phyloP scores from a whole-genome alignment of 495 filamentous ascomycete genomes.

The Diplogelasinospora grovesii region DNA sequence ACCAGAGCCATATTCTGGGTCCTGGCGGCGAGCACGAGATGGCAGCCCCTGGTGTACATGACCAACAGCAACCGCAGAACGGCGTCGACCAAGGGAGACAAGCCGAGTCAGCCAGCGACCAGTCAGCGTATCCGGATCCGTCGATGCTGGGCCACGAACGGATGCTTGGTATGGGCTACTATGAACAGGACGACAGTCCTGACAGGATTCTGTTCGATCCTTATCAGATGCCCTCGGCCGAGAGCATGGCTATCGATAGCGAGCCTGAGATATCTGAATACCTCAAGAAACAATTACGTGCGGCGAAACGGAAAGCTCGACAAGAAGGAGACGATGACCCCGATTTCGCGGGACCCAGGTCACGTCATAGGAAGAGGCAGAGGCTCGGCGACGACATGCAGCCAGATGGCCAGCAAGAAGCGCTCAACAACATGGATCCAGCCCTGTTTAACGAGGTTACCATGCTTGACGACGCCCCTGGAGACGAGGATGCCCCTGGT shows the following conservation, averaged over 20 bases:
- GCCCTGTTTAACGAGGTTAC: constrained; percentile 24
- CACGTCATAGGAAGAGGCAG: constrained; percentile 32
- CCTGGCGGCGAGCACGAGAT: constrained; percentile 4
- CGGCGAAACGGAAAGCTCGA: constrained; percentile 39
- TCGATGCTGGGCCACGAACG: constrained; percentile 34
- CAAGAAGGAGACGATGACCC: constrained; percentile 42
- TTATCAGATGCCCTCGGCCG: constrained; percentile 38
- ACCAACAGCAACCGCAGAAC: constrained; percentile 4
- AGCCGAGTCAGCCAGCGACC: too few species aligned
- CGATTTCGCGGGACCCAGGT: constrained; percentile 33
- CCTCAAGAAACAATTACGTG: constrained; percentile 39
- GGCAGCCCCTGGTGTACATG: background rate
- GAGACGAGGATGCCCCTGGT: constrained; percentile 6
- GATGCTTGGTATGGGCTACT: constrained; percentile 50
- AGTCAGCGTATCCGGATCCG: too few species aligned
- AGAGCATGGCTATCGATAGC: constrained; percentile 26
- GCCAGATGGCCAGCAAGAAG: constrained; percentile 17
- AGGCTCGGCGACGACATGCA: constrained; percentile 12
- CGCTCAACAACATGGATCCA: constrained; percentile 34
- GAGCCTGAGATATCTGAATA: constrained; percentile 40
- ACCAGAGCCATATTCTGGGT: constrained; percentile 21
- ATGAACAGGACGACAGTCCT: constrained; percentile 45
- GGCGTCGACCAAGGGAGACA: constrained; percentile 3
- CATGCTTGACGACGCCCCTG: constrained; percentile 14
- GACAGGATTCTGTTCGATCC: constrained; percentile 45